Evolutionary conservation across 306 rosid species (phyloP).

Genomic region (Lathyrus oleraceus): DNA sequence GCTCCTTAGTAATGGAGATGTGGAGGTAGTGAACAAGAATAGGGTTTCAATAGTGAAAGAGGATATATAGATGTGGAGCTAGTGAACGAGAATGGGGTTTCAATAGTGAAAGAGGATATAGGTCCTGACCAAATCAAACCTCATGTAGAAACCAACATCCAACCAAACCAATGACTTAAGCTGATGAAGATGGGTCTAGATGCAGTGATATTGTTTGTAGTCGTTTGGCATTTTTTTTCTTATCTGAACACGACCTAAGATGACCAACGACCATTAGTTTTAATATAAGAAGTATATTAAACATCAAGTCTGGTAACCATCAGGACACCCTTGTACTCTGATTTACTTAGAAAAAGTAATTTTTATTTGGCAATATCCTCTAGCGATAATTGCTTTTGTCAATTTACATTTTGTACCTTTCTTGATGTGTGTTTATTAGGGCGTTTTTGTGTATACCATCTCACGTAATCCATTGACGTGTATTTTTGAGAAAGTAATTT

Average conservation of each 20-base stretch:
- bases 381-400: background rate
- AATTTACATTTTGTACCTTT: background rate
- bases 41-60: too few species aligned
- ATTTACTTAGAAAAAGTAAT: too few species aligned
- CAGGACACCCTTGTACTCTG: too few species aligned
- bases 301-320: too few species aligned
- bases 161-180: background rate
- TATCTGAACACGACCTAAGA: too few species aligned
- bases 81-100: background rate
- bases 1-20: background rate
- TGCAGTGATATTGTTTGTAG: background rate
- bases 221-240: too few species aligned
- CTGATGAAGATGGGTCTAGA: background rate
- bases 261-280: too few species aligned
- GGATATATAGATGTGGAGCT: background rate
- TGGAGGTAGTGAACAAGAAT: background rate
- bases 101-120: background rate
- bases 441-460: background rate
- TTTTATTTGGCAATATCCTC: background rate
- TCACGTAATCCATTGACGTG: background rate
- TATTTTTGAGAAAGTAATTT: background rate
- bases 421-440: background rate
- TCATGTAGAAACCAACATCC: background rate
- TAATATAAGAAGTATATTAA: too few species aligned
- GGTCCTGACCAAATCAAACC: background rate